phyloP scores from a whole-genome alignment of 495 filamentous ascomycete genomes.

The Hypoxylon fuscum region DNA sequence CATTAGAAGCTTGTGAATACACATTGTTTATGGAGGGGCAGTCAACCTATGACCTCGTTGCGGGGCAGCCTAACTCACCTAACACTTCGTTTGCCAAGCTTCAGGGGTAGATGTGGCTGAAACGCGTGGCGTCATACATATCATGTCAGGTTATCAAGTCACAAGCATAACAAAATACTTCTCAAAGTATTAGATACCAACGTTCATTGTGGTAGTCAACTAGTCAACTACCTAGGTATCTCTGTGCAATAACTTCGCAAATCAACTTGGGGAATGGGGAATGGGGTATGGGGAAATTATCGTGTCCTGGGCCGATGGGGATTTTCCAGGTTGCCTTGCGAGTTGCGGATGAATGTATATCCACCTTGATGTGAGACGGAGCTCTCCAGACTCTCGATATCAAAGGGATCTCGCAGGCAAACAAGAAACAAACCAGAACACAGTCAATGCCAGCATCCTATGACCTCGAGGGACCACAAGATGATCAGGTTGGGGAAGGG shows the following conservation, averaged over 20 bases:
- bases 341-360: neutral
- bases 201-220: too few species aligned
- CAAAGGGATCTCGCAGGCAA: neutral
- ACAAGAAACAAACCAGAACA: neutral
- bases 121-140: too few species aligned
- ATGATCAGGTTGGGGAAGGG: too few species aligned
- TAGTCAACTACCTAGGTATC: too few species aligned
- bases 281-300: too few species aligned
- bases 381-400: slow-evolving; percentile 9
- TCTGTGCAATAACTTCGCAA: too few species aligned
- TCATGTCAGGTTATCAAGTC: too few species aligned
- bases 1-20: slow-evolving; percentile 22
- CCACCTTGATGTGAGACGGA: slow-evolving; percentile 8
- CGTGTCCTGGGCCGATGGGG: too few species aligned
- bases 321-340: too few species aligned
- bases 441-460: neutral
- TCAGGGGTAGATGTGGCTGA: slow-evolving; percentile 27
- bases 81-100: slow-evolving; percentile 4
- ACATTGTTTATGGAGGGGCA: slow-evolving; percentile 38
- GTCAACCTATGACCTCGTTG: slow-evolving; percentile 13
- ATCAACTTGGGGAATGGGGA: neutral
- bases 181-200: too few species aligned
- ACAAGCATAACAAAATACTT: too few species aligned
- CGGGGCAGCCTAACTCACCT: slow-evolving; percentile 12
- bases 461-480: neutral